Base-by-base conservation (phyloP, 106 monocot genomes). In the Vanilla planifolia region DNA sequence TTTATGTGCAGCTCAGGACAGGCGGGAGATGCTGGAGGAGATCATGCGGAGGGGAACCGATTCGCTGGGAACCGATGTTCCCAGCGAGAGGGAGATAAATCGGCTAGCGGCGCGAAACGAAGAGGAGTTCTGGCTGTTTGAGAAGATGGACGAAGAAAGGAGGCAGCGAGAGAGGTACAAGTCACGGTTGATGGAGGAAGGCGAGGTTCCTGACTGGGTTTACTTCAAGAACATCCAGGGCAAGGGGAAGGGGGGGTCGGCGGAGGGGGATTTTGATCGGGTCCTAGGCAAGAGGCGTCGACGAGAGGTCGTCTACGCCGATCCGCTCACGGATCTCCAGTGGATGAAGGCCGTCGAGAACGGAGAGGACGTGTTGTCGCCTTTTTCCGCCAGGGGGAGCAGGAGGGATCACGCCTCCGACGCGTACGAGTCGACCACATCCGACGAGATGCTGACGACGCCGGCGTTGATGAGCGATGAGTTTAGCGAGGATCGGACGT, bases 61-160 rank as follows among this genome's bases (percentile, higher is more conserved):
- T 24, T 71, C 87, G 2, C 79, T 96, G 17, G 95, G 95, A 42
- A 74, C 90, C 6, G 95, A 96, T 67, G 90, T 96, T 48, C 95
- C 95, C 1, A 96, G 90, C 48, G 95, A 96, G 66, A 71, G 90
- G 60, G 95, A 96, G 66, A 96, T 90, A 76, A 96, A 96, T 51
- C 83, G 95, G 22, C 81, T 96, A 41, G 87, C 95, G 19, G 90
- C 90, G 16, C 73, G 95, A 20, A 72, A 44, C 33, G 95, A 96
- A 15, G 79, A 96, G 33, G 95, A 96, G 59, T 95, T 81, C 59
- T 86, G 95, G 89, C 52, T 95, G 45, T 95, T 95, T 65, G 89
- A 89, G 56, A 83, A 90, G 63, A 95, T 95, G 95, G 90, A 95
- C 64, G 95, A 95, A 70, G 95, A 90, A 32, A 77, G 95, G 39